Conservation (phyloP, 345 rosid species). For the Lepidium sativum region DNA sequence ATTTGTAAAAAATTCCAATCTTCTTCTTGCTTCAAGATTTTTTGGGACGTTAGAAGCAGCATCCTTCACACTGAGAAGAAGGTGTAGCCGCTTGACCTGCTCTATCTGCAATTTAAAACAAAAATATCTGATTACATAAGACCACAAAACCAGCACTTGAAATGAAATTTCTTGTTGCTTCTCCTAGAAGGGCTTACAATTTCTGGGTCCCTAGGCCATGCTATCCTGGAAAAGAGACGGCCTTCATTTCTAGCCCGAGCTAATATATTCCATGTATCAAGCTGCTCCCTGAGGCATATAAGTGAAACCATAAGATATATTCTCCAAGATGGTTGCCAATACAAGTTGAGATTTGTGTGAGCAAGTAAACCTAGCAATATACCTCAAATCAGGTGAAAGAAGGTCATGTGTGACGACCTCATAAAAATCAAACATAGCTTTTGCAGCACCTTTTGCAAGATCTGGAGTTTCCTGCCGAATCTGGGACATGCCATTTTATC, state of each 20-base stretch:
- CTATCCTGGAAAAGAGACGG: conserved; percentile 73
- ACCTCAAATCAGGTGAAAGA: conserved; percentile 82
- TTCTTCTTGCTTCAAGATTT: conserved; percentile 97
- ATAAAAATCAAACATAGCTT: conserved; percentile 67
- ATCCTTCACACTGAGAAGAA: conserved; percentile 94
- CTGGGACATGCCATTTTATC: conserved; percentile 38
- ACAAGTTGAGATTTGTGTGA: neutral
- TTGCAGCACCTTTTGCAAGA: conserved; percentile 80
- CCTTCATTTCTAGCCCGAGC: conserved; percentile 79
- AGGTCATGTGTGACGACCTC: conserved; percentile 88
- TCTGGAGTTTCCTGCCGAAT: conserved; percentile 65
- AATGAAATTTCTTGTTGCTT: neutral
- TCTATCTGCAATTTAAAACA: conserved; percentile 54
- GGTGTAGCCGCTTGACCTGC: conserved; percentile 87
- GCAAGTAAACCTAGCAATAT: conserved; percentile 3
- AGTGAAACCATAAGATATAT: neutral
- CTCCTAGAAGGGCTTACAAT: conserved; percentile 41
- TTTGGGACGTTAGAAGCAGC: conserved; percentile 88
- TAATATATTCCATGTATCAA: conserved; percentile 90
- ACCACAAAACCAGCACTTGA: conserved; percentile 9
- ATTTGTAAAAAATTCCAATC: conserved; percentile 81
- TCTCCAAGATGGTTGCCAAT: neutral
- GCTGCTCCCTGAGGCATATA: conserved; percentile 63
- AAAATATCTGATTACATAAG: neutral
- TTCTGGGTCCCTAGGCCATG: conserved; percentile 91